Percentiles rank a stretch among this genome's conserved stretches.
Evolutionary conservation across 176 grass and related monocot species (phyloP).

Genomic region (Elymus sibiricus): DNA sequence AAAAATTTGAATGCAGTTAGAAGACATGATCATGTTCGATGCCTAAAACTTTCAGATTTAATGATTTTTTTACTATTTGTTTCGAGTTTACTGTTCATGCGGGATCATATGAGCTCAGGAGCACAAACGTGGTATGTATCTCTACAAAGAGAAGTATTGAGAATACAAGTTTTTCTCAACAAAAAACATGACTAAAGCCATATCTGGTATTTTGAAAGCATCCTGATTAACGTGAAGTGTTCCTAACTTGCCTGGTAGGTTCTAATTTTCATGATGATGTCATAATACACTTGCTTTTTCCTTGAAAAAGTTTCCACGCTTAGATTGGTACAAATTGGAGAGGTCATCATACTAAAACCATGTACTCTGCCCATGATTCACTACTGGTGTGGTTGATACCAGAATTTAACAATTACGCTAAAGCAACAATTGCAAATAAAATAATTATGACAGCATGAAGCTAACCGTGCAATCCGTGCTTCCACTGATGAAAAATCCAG

Average conservation of each 20-base stretch:
- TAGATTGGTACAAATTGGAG: not conserved
- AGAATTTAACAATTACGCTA: slow-evolving; percentile 20
- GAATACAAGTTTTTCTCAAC: slow-evolving; percentile 13
- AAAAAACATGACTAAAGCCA: not conserved
- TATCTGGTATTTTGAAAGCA: slow-evolving; percentile 10
- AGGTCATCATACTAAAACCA: not conserved
- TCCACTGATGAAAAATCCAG: slow-evolving; percentile 99
- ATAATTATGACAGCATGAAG: slow-evolving; percentile 1
- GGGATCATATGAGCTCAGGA: not conserved
- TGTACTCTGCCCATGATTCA: not conserved
- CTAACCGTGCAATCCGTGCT: slow-evolving; percentile 92
- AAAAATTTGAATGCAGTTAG: not conserved
- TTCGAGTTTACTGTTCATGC: not conserved
- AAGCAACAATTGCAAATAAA: slow-evolving; percentile 12
- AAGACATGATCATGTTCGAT: not conserved
- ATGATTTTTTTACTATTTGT: not conserved
- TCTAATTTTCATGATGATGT: slow-evolving; percentile 1
- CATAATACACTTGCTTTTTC: slow-evolving; percentile 15
- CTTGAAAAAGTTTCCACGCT: not conserved
- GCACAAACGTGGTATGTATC: not conserved
- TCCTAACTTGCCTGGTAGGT: not conserved
- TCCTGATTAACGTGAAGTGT: not conserved
- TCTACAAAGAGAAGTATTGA: not conserved
- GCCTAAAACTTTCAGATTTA: not conserved
- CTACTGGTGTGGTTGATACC: slow-evolving; percentile 9